Base-by-base conservation (phyloP, 805 yeast genomes). In the Yarrowia sp. region DNA sequence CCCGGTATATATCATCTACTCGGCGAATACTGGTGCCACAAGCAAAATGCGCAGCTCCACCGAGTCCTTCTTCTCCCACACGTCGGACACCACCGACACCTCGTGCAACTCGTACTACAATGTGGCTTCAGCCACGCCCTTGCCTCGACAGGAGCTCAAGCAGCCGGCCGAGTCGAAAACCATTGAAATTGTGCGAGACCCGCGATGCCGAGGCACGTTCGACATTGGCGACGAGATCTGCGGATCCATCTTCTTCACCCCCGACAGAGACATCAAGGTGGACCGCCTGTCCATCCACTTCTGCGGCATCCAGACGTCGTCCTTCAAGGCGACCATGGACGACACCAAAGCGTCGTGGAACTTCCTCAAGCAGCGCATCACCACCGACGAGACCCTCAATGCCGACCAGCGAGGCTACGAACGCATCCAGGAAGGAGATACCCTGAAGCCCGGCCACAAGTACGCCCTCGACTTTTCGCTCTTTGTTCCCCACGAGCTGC, bases 31-130 rank as follows among this genome's bases (percentile, higher is more conserved):
- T n/a, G n/a, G n/a, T 6, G 8, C 21, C 9, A 41, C 16, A 42
- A 25, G 25, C 13, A 16, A 22, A 2, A 24, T 51, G 58, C 31
- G 58, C 13, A 33, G 42, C 42, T 55, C 46, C 19, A 55, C 47
- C 13, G 61, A 55, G 13, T 55, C 61, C 10, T 55, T 39, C 36
- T 55, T 38, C 29, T 55, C 61, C 4, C 61, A 38, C 29, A n/a
- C 46, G 36, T 55, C 61, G 27, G 61, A 55, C 16, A 55, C 61
- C 22, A 55, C 61, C 27, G 61, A 55, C 29, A 55, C 61, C n/a
- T 55, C 61, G 29, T 39, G 46, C 38, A 38, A 44, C 36, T 55
- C 61, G 7, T 55, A 55, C 47, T 55, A 27, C 61, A 55, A 55
- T 31, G 47, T 55, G 10, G 46, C 46, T 9, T 55, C 47, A 3